phyloP scores from a whole-genome alignment of 768 basidiomycete species.

The Daedaleopsis nitida region DNA sequence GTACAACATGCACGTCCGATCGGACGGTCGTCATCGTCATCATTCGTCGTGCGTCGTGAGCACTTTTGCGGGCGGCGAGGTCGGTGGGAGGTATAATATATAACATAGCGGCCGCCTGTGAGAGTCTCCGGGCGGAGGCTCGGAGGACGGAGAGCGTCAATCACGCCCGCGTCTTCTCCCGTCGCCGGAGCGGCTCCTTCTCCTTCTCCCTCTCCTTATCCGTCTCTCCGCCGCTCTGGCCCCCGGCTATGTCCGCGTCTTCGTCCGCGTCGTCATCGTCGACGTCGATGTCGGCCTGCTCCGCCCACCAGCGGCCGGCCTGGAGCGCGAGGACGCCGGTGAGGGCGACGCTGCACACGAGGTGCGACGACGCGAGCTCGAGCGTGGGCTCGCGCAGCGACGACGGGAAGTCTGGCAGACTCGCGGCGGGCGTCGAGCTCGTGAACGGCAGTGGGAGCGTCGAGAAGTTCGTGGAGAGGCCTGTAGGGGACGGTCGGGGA shows the following conservation, averaged over 20 bases:
- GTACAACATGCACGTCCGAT: not conserved
- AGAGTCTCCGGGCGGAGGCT: not conserved
- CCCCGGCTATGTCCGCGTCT: conserved; percentile 2
- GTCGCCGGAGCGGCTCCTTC: conserved; percentile 9
- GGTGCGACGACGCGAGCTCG: conserved; percentile 80
- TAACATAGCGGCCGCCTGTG: not conserved
- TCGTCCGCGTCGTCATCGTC: conserved; percentile 44
- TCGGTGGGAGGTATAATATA: too few species aligned
- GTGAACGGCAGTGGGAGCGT: conserved; percentile 47
- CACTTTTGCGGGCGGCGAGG: conserved; percentile 10
- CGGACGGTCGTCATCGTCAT: not conserved
- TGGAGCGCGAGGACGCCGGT: conserved; percentile 86
- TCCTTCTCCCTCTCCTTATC: conserved; percentile 9
- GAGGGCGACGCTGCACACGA: conserved; percentile 84
- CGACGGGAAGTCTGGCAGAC: conserved; percentile 60
- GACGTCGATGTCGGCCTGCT: conserved; percentile 62
- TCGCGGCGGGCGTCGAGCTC: not conserved
- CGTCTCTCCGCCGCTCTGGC: conserved; percentile 15
- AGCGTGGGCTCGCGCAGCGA: conserved; percentile 64
- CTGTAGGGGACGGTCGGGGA: conserved; percentile 37
- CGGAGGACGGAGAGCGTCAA: not conserved
- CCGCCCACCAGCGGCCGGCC: conserved; percentile 85
- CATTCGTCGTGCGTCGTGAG: conserved; percentile 4
- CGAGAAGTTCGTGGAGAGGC: conserved; percentile 59
- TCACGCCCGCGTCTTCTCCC: conserved; percentile 13